Conservation (phyloP, 2,329 filamentous ascomycete genomes). For the Microdochium paspali region DNA sequence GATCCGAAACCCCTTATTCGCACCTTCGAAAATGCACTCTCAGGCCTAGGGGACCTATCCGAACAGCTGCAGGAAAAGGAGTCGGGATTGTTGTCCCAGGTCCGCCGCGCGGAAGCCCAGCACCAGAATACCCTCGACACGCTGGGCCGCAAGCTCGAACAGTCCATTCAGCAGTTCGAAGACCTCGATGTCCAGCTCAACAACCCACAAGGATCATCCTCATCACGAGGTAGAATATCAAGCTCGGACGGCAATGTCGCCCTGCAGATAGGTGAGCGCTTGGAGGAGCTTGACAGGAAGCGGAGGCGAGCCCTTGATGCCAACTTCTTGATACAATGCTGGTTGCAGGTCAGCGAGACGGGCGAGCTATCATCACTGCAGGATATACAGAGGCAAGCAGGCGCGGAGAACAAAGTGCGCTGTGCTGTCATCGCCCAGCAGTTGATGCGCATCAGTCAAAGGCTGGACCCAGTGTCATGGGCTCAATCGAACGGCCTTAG, state of each 20-base stretch:
- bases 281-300: slow-evolving; percentile 93
- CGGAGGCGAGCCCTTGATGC: slow-evolving; percentile 83
- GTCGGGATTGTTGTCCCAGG: slow-evolving; percentile 82
- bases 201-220: slow-evolving; percentile 30
- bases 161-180: slow-evolving; percentile 88
- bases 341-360: slow-evolving; percentile 87
- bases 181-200: slow-evolving; percentile 78
- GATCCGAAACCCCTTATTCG: slow-evolving; percentile 95
- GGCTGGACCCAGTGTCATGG: slow-evolving; percentile 74
- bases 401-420: slow-evolving; percentile 84
- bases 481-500: slow-evolving; percentile 46
- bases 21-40: slow-evolving; percentile 73
- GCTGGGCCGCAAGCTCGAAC: slow-evolving; percentile 79
- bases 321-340: slow-evolving; percentile 91
- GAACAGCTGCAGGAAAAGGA: slow-evolving; percentile 85
- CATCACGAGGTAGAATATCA: slow-evolving; percentile 9
- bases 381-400: slow-evolving; percentile 75
- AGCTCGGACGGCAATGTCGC: slow-evolving; percentile 71
- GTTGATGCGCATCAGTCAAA: slow-evolving; percentile 85
- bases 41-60: slow-evolving; percentile 59
- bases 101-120: slow-evolving; percentile 82
- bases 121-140: slow-evolving; percentile 87
- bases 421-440: slow-evolving; percentile 92
- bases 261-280: slow-evolving; percentile 84
- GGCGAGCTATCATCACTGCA: slow-evolving; percentile 82